Evolutionary conservation across 164 flowering plant species (phyloP).

Genomic region (Chloranthus sessilifolius): DNA sequence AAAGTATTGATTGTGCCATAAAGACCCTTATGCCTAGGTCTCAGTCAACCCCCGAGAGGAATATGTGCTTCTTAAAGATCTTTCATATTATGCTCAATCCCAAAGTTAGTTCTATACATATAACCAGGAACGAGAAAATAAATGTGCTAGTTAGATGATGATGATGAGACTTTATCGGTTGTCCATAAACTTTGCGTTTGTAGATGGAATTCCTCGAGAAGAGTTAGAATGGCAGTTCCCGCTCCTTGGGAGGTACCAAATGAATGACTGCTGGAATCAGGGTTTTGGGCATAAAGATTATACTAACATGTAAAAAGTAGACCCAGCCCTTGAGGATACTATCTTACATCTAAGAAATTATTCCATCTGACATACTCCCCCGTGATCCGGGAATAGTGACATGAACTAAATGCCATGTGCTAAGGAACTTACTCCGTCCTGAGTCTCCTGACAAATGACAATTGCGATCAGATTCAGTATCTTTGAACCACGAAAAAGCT

Average conservation of each 20-base stretch:
- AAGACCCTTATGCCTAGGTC: too few relatives aligned
- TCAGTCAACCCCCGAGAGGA: too few relatives aligned
- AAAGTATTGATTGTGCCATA: too few relatives aligned
- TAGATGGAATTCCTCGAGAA: conserved; percentile 1
- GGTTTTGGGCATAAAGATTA: conserved; percentile 2
- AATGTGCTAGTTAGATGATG: background rate
- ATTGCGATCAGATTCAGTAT: background rate
- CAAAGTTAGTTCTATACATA: too few relatives aligned
- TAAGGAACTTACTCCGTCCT: background rate
- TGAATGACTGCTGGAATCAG: background rate
- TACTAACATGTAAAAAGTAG: background rate
- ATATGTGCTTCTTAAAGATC: too few relatives aligned
- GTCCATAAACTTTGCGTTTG: background rate
- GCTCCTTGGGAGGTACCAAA: conserved; percentile 3
- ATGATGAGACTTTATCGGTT: background rate
- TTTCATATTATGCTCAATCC: too few relatives aligned
- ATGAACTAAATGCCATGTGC: background rate
- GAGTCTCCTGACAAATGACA: background rate
- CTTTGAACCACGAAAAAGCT: background rate
- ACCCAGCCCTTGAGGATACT: background rate
- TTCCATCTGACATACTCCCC: background rate
- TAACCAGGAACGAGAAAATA: too few relatives aligned
- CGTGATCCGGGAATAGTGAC: background rate
- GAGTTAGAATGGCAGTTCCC: conserved; percentile 1
- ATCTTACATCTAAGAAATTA: too few relatives aligned